phyloP scores from a whole-genome alignment of 441 rosid genomes.

The Omphalea diandra region DNA sequence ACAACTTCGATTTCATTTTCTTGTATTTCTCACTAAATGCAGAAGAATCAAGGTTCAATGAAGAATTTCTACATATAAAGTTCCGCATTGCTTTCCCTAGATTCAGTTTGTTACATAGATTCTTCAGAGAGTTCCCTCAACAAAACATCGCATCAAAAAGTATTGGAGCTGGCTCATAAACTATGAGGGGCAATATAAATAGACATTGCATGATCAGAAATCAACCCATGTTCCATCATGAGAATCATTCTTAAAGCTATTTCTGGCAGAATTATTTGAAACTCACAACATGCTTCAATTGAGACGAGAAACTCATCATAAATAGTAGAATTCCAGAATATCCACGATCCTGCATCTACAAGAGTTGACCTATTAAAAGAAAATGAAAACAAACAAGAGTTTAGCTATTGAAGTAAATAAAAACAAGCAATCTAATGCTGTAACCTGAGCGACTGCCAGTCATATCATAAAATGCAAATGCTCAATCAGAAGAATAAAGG shows the following conservation, averaged over 20 bases:
- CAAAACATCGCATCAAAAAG: neutral
- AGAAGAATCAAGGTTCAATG: too few relatives aligned
- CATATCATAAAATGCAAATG: neutral
- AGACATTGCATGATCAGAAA: neutral
- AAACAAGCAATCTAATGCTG: constrained; percentile 6
- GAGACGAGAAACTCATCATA: neutral
- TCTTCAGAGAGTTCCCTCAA: neutral
- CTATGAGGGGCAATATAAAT: neutral
- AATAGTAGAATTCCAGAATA: neutral
- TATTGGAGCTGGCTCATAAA: neutral
- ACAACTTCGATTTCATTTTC: too few relatives aligned
- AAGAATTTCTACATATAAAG: too few relatives aligned
- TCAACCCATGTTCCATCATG: neutral
- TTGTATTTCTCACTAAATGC: too few relatives aligned
- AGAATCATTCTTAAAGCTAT: neutral
- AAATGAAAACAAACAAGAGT: too few relatives aligned
- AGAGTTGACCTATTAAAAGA: neutral
- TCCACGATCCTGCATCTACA: constrained; percentile 3
- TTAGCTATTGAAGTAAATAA: neutral
- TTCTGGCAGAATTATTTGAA: neutral
- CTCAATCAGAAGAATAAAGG: neutral
- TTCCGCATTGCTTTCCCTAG: too few relatives aligned
- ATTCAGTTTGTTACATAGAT: neutral
- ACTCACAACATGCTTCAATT: neutral
- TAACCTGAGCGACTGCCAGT: neutral